phyloP scores from a whole-genome alignment of 2,329 filamentous ascomycete genomes.

The Epichloe gansuensis region DNA sequence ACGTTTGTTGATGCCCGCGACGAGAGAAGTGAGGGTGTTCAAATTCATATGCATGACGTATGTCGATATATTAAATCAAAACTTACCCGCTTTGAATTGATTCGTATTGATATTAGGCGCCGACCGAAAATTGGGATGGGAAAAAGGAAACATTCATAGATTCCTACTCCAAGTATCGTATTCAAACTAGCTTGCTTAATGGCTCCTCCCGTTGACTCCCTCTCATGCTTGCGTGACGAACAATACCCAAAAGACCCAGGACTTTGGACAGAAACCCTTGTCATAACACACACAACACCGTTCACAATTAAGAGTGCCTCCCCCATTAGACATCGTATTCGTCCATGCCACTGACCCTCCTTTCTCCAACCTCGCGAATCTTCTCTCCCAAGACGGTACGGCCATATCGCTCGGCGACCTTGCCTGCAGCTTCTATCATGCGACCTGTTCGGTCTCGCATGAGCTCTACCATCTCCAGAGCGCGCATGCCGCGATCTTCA shows the following conservation, averaged over 20 bases:
- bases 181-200: not conserved
- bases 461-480: constrained; percentile 76
- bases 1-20: too few relatives aligned
- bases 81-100: too few relatives aligned
- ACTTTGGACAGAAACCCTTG: not conserved
- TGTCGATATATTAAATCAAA: too few relatives aligned
- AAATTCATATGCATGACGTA: too few relatives aligned
- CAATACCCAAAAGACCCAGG: not conserved
- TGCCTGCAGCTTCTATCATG: constrained; percentile 84
- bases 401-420: constrained; percentile 79
- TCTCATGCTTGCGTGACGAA: not conserved
- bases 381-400: constrained; percentile 73
- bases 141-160: not conserved
- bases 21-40: too few relatives aligned
- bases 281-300: not conserved
- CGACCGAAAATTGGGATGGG: too few relatives aligned
- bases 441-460: constrained; percentile 75
- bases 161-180: not conserved
- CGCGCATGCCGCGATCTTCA: constrained; percentile 89
- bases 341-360: constrained; percentile 47
- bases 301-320: not conserved
- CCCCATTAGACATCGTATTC: constrained; percentile 29
- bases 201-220: not conserved
- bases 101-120: too few relatives aligned
- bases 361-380: constrained; percentile 76